Evolutionary conservation across 2,329 filamentous ascomycete species (phyloP), one percentile per base, ranked within the genome.

Genomic region (Nemania bipapillata): DNA sequence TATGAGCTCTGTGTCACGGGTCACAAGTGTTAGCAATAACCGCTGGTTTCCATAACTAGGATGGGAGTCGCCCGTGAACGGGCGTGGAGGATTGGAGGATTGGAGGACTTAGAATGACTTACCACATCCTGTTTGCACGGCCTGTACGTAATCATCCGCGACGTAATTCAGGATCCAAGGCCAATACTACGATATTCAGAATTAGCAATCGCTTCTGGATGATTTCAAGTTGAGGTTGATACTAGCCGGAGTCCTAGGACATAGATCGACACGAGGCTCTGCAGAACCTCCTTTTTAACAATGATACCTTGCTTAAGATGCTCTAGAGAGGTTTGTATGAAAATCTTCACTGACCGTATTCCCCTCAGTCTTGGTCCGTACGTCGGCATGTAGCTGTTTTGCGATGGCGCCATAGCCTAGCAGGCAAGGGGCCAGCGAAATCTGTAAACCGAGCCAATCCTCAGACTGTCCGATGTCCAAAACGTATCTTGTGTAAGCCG

Each of bases 141-240:
- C 92, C 70, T 89, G 84, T 0, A 84, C 81, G 73, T 97, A 97
- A 77, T 96, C 92, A 0, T 92, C 90, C 1, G 90, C 91, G 17
- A 92, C 87, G 77, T 97, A 98, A 76, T 93, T 96, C 77, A 94
- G 85, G 72, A 98, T 93, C 95, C 95, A 98, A 53, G 89, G 87
- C 91, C 92, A 96, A 82, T 97, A 98, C 20, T 71, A 5, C 20
- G 17, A 37, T 3, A 47, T 15, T n/a, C 17, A 22, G 28, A 54
- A 35, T 70, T 40, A 70, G 62, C 35, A 15, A 15, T 35, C 9
- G 17, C 26, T 24, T 11, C 17, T 20, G 5, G n/a, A n/a, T n/a
- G n/a, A n/a, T n/a, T n/a, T n/a, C n/a, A n/a, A n/a, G n/a, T n/a
- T n/a, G n/a, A n/a, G n/a, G n/a, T n/a, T n/a, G n/a, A n/a, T n/a